phyloP scores from a whole-genome alignment of 1,284 basidiomycete species.

The Ceratobasidium sp. region DNA sequence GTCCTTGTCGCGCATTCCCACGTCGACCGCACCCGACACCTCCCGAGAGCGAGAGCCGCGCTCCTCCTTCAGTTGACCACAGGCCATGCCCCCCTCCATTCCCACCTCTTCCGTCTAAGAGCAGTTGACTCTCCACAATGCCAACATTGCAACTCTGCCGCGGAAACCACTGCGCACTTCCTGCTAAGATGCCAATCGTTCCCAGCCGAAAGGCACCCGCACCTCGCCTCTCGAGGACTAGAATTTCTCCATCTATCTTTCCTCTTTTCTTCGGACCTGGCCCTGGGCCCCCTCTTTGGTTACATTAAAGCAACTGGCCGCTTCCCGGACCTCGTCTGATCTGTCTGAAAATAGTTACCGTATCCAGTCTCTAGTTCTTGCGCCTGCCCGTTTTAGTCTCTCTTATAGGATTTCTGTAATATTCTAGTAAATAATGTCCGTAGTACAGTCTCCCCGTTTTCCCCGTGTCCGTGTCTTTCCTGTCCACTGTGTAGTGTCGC shows the following conservation, averaged over 20 bases:
- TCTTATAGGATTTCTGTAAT: too few species aligned
- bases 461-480: too few species aligned
- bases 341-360: too few species aligned
- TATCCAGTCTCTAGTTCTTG: too few species aligned
- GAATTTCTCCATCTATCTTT: not conserved
- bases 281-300: not conserved
- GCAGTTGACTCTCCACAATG: not conserved
- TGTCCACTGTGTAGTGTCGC: too few species aligned
- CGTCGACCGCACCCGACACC: not conserved
- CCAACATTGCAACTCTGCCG: not conserved
- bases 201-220: not conserved
- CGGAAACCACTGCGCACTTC: conserved; percentile 15
- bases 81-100: not conserved
- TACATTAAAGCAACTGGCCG: not conserved
- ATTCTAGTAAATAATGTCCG: too few species aligned
- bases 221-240: not conserved
- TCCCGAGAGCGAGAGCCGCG: not conserved
- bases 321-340: too few species aligned
- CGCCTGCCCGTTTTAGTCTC: too few species aligned
- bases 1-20: not conserved
- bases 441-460: too few species aligned
- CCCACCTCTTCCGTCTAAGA: not conserved
- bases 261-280: not conserved
- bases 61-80: conserved; percentile 14
- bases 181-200: not conserved